A percentile compares a stretch with the other conserved stretches of the same genome.
These are phyloP conservation scores for Lepidium didymum DNA, from an alignment of 345 rosid genomes.

Conservation along the genomic window DNA sequence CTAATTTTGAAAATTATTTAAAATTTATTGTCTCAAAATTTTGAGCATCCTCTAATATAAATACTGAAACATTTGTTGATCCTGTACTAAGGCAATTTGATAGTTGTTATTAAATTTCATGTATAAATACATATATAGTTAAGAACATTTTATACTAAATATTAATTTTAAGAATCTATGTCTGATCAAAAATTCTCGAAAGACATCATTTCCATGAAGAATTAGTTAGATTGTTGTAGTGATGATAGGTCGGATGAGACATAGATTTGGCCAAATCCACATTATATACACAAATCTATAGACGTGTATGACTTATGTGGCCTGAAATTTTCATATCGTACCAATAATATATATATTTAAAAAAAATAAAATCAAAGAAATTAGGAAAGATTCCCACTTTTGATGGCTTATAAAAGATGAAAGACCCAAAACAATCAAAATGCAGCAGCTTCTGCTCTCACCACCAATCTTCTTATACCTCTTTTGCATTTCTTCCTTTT, in stretches of 20 bases:
- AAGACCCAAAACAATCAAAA: neutral
- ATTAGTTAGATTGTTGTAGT: too few species aligned
- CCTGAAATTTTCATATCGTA: slow-evolving; percentile 3
- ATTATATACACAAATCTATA: neutral
- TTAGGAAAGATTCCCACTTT: slow-evolving; percentile 24
- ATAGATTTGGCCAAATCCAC: neutral
- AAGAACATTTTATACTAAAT: too few species aligned
- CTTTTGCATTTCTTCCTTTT: neutral
- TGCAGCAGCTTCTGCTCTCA: slow-evolving; percentile 33
- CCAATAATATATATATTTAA: neutral
- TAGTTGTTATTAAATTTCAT: too few species aligned
- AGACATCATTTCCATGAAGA: too few species aligned
- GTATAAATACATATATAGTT: too few species aligned
- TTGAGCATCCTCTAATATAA: too few species aligned
- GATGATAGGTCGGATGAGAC: too few species aligned
- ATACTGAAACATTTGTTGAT: too few species aligned
- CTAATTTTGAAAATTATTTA: neutral
- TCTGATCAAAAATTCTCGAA: too few species aligned
- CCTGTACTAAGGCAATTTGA: too few species aligned
- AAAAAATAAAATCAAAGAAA: neutral
- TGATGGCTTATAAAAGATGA: slow-evolving; percentile 28
- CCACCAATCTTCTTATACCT: neutral
- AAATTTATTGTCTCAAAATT: too few species aligned
- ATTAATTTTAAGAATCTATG: too few species aligned
- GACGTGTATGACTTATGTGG: neutral